Evolutionary conservation across 345 rosid genomes (phyloP), one percentile per base, ranked within the genome.

Genomic region (Bretschneidera sinensis): DNA sequence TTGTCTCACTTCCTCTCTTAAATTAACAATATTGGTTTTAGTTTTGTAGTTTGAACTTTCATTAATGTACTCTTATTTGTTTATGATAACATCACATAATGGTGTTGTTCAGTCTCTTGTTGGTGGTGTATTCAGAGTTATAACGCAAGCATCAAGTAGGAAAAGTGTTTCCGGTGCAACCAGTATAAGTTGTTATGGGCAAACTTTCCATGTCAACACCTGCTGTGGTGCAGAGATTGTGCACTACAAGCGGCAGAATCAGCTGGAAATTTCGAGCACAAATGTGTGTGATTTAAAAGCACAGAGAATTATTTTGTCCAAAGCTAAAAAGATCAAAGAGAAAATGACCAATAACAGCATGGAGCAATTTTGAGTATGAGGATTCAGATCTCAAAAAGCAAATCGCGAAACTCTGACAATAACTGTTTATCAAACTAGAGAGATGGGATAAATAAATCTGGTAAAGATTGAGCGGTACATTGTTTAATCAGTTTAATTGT

Each of bases 201-300:
- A 33, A 83, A 85, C 76, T 74, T 72, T 60, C 96, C 97, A 15
- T 91, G 97, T 70, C 65, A 50, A 62, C 94, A 85, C 82, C 67
- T 68, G 66, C 72, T 91, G 48, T 91, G 97, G 96, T 91, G 97
- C 75, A 57, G 43, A 21, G 73, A 61, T 23, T 91, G 97, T 63
- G 81, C 71, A 70, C 71, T 48, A 34, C 64, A 75, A 59, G 66
- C 80, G 11, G 54, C 19, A 8, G 48, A 34, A 64, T 76, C 75
- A 55, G 77, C 72, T 6, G 61, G 59, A 16, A 24, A 51, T 48
- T 70, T 23, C 9, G 76, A 78, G 35, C 97, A 91, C 68, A 81
- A 72, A 61, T 91, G 97, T 55, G 96, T 91, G 97, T 61, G 97
- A 88, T 57, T 22, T 39, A 45, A 48, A 66, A 60, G 91, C 88